Evolutionary conservation across 805 yeast genomes (phyloP).

Genomic region (Candida nitratophila): DNA sequence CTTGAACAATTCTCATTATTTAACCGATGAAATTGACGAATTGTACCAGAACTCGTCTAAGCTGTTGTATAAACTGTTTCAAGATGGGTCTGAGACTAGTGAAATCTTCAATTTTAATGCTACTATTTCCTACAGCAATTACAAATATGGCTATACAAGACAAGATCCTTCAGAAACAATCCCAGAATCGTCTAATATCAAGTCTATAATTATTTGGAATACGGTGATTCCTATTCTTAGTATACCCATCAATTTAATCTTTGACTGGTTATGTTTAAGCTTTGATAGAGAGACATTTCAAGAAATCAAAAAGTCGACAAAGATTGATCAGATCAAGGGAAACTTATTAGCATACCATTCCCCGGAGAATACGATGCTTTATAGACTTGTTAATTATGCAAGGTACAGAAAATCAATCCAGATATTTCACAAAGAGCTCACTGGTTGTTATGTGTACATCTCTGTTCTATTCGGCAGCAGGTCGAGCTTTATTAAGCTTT

Average conservation of each 20-base stretch:
- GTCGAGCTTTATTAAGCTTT: conserved; percentile 6
- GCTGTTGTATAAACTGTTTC: neutral
- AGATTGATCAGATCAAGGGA: too few relatives aligned
- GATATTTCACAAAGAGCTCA: neutral
- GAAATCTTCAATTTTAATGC: neutral
- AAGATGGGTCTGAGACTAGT: neutral
- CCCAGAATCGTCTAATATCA: neutral
- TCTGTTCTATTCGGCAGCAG: conserved; percentile 12
- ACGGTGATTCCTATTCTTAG: neutral
- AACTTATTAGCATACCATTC: too few relatives aligned
- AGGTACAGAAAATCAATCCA: neutral
- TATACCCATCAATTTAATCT: conserved; percentile 4
- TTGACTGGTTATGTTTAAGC: conserved; percentile 11
- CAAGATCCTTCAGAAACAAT: too few relatives aligned
- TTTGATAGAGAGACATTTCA: too few relatives aligned
- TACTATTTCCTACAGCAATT: neutral
- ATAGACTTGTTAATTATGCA: neutral
- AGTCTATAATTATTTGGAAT: neutral
- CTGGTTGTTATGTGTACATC: conserved; percentile 2
- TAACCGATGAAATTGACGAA: neutral
- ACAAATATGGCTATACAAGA: neutral
- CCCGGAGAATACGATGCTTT: conserved; percentile 3
- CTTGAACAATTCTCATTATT: neutral
- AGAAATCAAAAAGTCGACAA: too few relatives aligned
- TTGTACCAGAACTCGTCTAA: neutral